Base-by-base conservation (phyloP, 1,284 basidiomycete species). In the Sporisorium iseilematis-ciliati region DNA sequence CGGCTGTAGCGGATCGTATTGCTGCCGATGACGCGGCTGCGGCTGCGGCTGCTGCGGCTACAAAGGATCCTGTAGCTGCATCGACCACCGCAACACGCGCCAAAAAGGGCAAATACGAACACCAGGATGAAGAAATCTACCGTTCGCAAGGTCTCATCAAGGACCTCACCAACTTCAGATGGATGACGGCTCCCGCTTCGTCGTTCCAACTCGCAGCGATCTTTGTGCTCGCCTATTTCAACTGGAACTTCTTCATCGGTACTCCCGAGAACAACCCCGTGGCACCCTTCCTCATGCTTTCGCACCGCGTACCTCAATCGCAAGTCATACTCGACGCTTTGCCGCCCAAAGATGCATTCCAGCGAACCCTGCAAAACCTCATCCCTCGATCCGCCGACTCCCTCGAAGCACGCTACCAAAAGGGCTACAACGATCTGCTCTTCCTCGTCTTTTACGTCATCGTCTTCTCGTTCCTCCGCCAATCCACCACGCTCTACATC, bases 401-500 rank as follows among this genome's bases (percentile, higher is more conserved):
- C 14, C 41, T 55, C 23, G 50, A 75, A 54, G 48, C 75, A 25
- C 57, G 80, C 16, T 83, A 78, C 49, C 78, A 81, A 41, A 84
- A 84, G 49, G 82, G 82, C 10, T 79, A 75, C 59, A 52, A 69
- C 35, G 97, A 99, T 85, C 79, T 97, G 7, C 84, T 89, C 20
- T 99, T 99, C 87, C 85, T 98, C 50, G 88, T 89, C 4, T 97
- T 94, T 86, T 90, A 97, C 85, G 89, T 98, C 85, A 88, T 99
- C 46, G 91, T 97, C 78, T 99, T 93, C 87, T 96, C 94, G 1
- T 93, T 95, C 84, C 83, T 97, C 33, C 91, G 97, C 38, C 95
- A 98, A 86, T 85, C 89, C 35, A 86, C 94, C 78, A 91, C 91
- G 10, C 77, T 93, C 79, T 90, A 90, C 75, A 51, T 94, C 18